Base-by-base conservation (phyloP, 768 basidiomycete genomes). In the Guyanaporus albipodus region DNA sequence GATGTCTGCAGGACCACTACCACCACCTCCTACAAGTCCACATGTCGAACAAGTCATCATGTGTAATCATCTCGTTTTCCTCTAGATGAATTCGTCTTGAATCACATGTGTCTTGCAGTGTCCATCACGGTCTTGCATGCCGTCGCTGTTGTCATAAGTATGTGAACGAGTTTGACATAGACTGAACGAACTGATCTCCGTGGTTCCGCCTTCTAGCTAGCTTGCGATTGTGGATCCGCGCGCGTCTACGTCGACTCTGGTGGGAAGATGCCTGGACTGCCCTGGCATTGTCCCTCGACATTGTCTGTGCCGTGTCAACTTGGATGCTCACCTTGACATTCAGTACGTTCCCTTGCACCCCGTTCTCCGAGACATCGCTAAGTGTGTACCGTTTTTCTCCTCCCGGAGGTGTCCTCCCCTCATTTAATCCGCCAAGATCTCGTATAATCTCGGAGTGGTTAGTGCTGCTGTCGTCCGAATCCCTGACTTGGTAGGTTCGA, bases 181-280 rank as follows among this genome's bases (percentile, higher is more conserved):
- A 12, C 14, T 27, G 19, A 19, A 19, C 17, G 15, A 38, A 45
- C 14, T 4, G n/a, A 7, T 9, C 21, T 19, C 33, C 4, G 7
- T 17, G 15, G n/a, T n/a, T 35, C 11, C 4, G 15, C 32, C 2
- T 19, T 17, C 26, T 37, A 52, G 50, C 51, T 4, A 35, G 39
- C 27, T 9, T 42, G 23, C 46, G 53, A 11, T 12, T 55, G 19
- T 54, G 51, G 46, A 6, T 42, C 15, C 51, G 53, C 23, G 24
- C 40, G 11, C 43, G 38, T 33, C 32, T 42, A 17, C 42, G 17
- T 19, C 54, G 47, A 23, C 33, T 49, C 28, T 54, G 51, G 54
- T 53, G 54, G 47, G 46, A 55, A 26, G 51, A 54, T 19, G 42
- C n/a, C 21, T 53, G 51, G 46, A 43, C 43, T 34, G 19, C 14